These are phyloP conservation scores for Suillus tomentosus DNA, from an alignment of 768 basidiomycete species.

Conservation along the genomic window DNA sequence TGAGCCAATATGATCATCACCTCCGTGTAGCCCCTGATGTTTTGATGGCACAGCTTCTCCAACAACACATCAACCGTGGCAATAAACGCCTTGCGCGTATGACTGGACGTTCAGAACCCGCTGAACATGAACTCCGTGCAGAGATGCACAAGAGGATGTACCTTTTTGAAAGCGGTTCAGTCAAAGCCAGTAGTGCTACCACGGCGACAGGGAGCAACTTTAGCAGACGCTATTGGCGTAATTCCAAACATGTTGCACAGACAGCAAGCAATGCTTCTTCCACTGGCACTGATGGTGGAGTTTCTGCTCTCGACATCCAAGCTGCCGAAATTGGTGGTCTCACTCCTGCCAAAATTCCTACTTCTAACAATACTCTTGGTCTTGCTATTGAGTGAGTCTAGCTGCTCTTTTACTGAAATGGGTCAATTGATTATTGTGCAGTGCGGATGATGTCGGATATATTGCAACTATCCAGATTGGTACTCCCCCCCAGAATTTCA, in stretches of 20 bases:
- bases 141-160: constrained; percentile 46
- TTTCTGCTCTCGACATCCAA: constrained; percentile 38
- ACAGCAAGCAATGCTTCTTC: constrained; percentile 18
- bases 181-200: background rate
- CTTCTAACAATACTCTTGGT: constrained; percentile 57
- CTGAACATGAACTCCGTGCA: constrained; percentile 46
- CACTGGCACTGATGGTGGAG: constrained; percentile 28
- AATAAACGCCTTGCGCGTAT: constrained; percentile 68
- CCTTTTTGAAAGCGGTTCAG: constrained; percentile 33
- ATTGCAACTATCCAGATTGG: constrained; percentile 63
- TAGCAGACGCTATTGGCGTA: constrained; percentile 16
- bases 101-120: constrained; percentile 57
- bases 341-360: constrained; percentile 43
- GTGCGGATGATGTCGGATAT: constrained; percentile 57
- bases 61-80: constrained; percentile 71
- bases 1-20: constrained; percentile 25
- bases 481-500: constrained; percentile 59
- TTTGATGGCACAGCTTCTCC: constrained; percentile 48
- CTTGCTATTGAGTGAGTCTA: constrained; percentile 66
- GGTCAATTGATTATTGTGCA: constrained; percentile 21
- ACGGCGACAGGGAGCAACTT: constrained; percentile 12
- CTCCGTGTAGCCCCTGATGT: constrained; percentile 1
- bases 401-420: background rate
- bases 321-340: constrained; percentile 41
- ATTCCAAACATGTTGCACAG: constrained; percentile 6